phyloP scores from a whole-genome alignment of 2,329 filamentous ascomycete species.

The Nemania sp. region DNA sequence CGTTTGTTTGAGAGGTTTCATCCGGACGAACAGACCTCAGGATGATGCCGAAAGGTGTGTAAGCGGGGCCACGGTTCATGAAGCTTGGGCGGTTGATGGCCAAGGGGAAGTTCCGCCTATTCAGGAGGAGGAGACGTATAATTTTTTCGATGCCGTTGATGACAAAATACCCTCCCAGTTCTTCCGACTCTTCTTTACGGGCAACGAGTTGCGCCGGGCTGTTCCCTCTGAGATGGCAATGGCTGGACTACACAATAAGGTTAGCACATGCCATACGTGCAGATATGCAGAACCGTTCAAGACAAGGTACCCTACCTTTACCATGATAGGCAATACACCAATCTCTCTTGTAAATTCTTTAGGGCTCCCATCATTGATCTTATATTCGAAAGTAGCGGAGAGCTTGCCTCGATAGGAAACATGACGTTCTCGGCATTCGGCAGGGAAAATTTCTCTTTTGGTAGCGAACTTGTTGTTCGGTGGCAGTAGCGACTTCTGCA shows the following conservation, averaged over 20 bases:
- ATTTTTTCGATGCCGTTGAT: slow-evolving; percentile 98
- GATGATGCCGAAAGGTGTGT: slow-evolving; percentile 88
- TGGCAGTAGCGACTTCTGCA: slow-evolving; percentile 81
- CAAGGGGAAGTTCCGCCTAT: slow-evolving; percentile 91
- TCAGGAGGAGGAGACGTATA: slow-evolving; percentile 87
- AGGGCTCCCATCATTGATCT: slow-evolving; percentile 83
- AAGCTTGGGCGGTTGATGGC: slow-evolving; percentile 92
- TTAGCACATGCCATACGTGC: slow-evolving; percentile 18
- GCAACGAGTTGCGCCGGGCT: slow-evolving; percentile 81
- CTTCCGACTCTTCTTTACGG: slow-evolving; percentile 92
- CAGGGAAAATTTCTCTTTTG: slow-evolving; percentile 82
- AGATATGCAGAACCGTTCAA: not conserved
- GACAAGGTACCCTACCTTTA: slow-evolving; percentile 71
- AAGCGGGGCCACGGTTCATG: slow-evolving; percentile 80
- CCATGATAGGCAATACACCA: slow-evolving; percentile 89
- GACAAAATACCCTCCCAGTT: slow-evolving; percentile 94
- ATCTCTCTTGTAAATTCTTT: slow-evolving; percentile 82
- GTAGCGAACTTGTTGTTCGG: slow-evolving; percentile 78
- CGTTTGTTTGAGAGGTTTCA: slow-evolving; percentile 96
- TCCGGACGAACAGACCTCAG: slow-evolving; percentile 93
- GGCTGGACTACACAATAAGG: slow-evolving; percentile 69
- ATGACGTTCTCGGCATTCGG: slow-evolving; percentile 94
- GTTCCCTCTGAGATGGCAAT: slow-evolving; percentile 86
- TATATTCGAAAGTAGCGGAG: slow-evolving; percentile 80
- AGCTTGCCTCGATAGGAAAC: slow-evolving; percentile 87